A percentile compares a stretch with the other conserved stretches of the same genome.
phyloP scores from a whole-genome alignment of 345 rosid genomes.

The Populus tremula region DNA sequence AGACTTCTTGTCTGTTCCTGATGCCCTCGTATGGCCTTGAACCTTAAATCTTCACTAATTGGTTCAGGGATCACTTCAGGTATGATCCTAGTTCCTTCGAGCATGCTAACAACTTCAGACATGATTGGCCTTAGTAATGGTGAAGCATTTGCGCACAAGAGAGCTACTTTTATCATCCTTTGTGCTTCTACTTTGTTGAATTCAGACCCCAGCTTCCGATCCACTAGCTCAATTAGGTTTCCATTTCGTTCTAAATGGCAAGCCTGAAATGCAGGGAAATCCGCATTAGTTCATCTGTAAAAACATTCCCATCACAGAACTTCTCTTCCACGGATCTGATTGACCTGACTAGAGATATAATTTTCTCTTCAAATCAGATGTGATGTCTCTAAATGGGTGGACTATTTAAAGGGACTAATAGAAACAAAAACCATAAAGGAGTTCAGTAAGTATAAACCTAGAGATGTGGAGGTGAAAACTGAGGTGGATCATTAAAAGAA shows the following conservation, averaged over 20 bases:
- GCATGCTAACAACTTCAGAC: constrained; percentile 28
- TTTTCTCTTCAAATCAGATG: not conserved
- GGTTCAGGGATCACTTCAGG: constrained; percentile 11
- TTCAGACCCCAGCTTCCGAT: constrained; percentile 15
- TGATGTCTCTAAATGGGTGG: not conserved
- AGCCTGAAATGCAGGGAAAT: constrained; percentile 12
- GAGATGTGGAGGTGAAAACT: not conserved
- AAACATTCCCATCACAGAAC: not conserved
- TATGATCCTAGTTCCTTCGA: constrained; percentile 10
- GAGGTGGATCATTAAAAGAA: not conserved
- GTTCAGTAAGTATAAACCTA: not conserved
- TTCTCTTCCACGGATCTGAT: not conserved
- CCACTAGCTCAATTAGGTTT: constrained; percentile 19
- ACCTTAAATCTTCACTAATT: constrained; percentile 19
- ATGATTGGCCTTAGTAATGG: constrained; percentile 22
- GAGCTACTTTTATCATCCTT: constrained; percentile 12
- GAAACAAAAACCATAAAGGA: not conserved
- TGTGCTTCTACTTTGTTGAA: constrained; percentile 17
- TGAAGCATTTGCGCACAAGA: constrained; percentile 20
- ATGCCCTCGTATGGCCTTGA: constrained; percentile 31
- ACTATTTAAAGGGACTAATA: not conserved
- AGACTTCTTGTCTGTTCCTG: constrained; percentile 15
- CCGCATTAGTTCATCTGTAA: not conserved
- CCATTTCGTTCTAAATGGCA: constrained; percentile 14
- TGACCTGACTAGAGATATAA: not conserved